Conservation (phyloP, 1,284 basidiomycete species). For the Malassezia restricta region DNA sequence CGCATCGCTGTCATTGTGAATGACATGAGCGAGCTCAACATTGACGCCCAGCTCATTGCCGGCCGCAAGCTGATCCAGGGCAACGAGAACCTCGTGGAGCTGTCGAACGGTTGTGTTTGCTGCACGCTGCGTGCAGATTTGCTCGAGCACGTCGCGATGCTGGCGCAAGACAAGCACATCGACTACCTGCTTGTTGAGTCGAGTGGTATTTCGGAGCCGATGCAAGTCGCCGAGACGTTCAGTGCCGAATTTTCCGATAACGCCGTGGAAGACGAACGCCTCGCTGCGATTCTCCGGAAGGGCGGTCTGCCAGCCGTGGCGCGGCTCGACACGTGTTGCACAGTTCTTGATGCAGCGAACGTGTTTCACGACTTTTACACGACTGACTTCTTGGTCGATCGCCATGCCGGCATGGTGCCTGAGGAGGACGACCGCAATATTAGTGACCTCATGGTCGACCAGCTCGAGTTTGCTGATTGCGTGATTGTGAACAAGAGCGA, state of each 20-base stretch:
- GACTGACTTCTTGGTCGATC: slow-evolving; percentile 49
- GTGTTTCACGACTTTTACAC: slow-evolving; percentile 49
- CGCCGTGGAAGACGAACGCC: slow-evolving; percentile 27
- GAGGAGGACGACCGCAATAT: slow-evolving; percentile 50
- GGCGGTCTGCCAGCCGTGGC: slow-evolving; percentile 48
- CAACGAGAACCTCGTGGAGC: slow-evolving; percentile 49
- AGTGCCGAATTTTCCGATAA: slow-evolving; percentile 42
- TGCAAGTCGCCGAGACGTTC: slow-evolving; percentile 49
- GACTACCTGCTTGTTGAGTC: slow-evolving; percentile 50
- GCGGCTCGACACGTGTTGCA: slow-evolving; percentile 33
- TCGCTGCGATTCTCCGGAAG: slow-evolving; percentile 47
- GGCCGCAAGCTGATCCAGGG: slow-evolving; percentile 48
- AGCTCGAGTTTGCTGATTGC: slow-evolving; percentile 49
- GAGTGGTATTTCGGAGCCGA: slow-evolving; percentile 49
- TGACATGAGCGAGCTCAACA: slow-evolving; percentile 49
- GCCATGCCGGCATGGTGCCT: slow-evolving; percentile 32
- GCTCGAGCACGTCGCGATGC: slow-evolving; percentile 49
- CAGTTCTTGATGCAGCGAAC: slow-evolving; percentile 32
- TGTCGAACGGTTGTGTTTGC: slow-evolving; percentile 51
- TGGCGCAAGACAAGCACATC: slow-evolving; percentile 46
- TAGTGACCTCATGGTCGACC: slow-evolving; percentile 47
- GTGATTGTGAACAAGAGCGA: slow-evolving; percentile 50
- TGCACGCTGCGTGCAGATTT: slow-evolving; percentile 50
- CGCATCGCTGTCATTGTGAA: slow-evolving; percentile 49
- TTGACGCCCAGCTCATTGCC: slow-evolving; percentile 48